Conservation (phyloP, 345 rosid genomes). For the Rhodamnia rubescens region DNA sequence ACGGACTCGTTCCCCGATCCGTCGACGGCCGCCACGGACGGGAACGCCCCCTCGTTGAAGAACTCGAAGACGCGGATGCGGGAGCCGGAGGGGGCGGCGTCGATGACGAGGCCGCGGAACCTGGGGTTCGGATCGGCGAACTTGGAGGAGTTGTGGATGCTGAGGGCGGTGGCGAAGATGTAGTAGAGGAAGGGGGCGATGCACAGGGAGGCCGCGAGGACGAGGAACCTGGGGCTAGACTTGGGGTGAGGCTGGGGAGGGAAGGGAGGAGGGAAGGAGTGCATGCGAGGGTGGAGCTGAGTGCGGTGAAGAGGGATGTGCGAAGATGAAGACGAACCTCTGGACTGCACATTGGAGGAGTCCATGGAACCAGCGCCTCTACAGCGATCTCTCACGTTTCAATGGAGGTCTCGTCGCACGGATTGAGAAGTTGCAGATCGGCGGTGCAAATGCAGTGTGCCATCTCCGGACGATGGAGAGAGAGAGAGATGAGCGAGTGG, state of each 20-base stretch:
- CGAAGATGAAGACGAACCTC: conserved; percentile 7
- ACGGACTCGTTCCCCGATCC: conserved; percentile 4
- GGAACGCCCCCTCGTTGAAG: conserved; percentile 23
- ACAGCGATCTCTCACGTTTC: background rate
- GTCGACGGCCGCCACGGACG: conserved; percentile 14
- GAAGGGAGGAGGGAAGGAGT: conserved; percentile 3
- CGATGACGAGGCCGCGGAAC: conserved; percentile 16
- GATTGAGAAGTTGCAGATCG: background rate
- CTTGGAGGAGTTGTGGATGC: conserved; percentile 26
- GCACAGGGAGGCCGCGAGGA: conserved; percentile 14
- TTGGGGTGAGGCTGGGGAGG: background rate
- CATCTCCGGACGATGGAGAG: background rate
- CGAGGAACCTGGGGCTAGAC: conserved; percentile 9
- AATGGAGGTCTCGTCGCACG: background rate
- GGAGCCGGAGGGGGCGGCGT: conserved; percentile 8
- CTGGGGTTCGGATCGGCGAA: conserved; percentile 15
- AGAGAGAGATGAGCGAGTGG: background rate
- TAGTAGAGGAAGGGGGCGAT: conserved; percentile 24
- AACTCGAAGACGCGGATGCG: conserved; percentile 23
- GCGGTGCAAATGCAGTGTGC: background rate
- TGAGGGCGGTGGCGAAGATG: conserved; percentile 26
- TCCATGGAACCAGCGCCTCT: conserved; percentile 10
- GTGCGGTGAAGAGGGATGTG: conserved; percentile 43
- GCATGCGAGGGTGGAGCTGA: conserved; percentile 45
- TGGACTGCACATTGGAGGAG: conserved; percentile 16